Evolutionary conservation across 139 green algal species (phyloP), one percentile per base, ranked within the genome.

Genomic region (Chlorella sp.): DNA sequence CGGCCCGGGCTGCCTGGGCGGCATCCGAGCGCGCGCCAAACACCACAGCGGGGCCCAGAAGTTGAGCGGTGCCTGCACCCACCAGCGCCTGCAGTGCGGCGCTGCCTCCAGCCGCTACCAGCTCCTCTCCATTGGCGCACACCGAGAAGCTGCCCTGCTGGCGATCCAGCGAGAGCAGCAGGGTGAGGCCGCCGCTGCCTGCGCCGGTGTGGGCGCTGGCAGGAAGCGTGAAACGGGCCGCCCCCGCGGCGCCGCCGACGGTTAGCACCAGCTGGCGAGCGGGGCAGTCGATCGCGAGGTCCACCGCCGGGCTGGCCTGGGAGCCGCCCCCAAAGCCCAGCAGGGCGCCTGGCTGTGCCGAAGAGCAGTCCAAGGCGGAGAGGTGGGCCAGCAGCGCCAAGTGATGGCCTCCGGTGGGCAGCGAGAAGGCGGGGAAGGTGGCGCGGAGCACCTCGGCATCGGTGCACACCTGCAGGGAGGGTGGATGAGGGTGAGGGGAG

Each of bases 401-500:
- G 11, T 39, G 69, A 4, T 34, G 71, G 7, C 71, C 71, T n/a
- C 32, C 36, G 36, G 75, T 68, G 57, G 86, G 76, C 24, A 89
- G 86, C 2, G 86, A 64, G 15, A 85, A 89, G 57, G 86, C 53
- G 57, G 86, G 86, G 28, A 85, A 79, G 24, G 76, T 30, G 22
- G 75, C 86, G 3, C 75, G 30, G 36, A 85, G 76, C 57, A 85
- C 86, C 28, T 85, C 86, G 16, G 34, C 61, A 3, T 40, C 36
- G 2, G 86, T 86, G 57, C 86, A 89, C 2, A 18, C n/a, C 85
- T 89, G 85, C 71, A 68, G 18, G 37, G 21, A 21, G 36, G 16
- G 73, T 28, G 32, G 1, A n/a, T 39, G 24, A 30, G 32, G 77
- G 77, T 24, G 12, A 53, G 4, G 18, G 21, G 75, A 28, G 34